These are phyloP conservation scores for Tolypocladium capitatum DNA, from an alignment of 2,329 filamentous ascomycete species.

Conservation along the genomic window DNA sequence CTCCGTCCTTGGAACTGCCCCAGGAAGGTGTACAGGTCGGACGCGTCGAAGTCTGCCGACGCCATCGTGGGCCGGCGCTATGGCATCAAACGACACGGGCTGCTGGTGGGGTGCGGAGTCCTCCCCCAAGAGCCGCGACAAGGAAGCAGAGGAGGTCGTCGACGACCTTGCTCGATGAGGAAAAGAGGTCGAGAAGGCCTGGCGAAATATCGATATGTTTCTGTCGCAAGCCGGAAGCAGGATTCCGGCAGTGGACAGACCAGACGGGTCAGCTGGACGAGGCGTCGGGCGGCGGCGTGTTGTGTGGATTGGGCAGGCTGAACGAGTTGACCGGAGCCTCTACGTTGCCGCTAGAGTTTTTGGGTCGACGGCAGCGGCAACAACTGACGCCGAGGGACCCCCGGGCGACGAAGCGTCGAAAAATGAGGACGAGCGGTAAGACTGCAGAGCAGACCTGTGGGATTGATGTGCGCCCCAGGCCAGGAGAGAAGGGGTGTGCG, in stretches of 20 bases:
- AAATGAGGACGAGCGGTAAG: background rate
- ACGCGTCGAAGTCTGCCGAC: background rate
- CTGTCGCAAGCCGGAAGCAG: background rate
- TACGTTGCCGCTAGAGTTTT: background rate
- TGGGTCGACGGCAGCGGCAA: background rate
- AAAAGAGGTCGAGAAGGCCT: background rate
- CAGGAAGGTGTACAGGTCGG: background rate
- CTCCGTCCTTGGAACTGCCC: background rate
- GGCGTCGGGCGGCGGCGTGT: background rate
- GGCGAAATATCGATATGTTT: background rate
- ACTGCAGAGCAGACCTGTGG: background rate
- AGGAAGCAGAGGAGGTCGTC: background rate
- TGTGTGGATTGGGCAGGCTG: background rate
- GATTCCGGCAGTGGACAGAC: background rate
- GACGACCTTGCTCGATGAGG: background rate
- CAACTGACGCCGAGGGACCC: background rate
- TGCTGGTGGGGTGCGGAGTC: background rate
- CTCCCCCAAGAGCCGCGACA: no score
- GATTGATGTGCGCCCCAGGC: background rate
- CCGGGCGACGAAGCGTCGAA: background rate
- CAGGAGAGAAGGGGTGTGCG: background rate
- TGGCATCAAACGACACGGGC: background rate
- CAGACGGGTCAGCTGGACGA: background rate
- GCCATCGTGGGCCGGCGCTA: background rate
- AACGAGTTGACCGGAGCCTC: background rate